Evolutionary conservation across 23 red algal genomes (phyloP).

Genomic region (Gracilaria caudata): DNA sequence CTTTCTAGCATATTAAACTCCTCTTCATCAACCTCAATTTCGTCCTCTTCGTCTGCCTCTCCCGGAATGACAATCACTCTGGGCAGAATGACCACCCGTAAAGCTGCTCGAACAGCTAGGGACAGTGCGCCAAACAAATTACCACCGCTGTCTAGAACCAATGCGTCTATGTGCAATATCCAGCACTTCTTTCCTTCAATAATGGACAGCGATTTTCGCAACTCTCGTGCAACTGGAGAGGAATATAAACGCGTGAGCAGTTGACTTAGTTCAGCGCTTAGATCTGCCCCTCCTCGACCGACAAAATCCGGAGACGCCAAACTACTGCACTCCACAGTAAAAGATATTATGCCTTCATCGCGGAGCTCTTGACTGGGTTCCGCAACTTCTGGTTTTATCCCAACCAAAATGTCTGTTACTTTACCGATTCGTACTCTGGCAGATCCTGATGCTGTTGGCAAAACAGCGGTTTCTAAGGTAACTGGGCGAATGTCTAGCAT

Average conservation of each 20-base stretch:
- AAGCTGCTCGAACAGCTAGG: slow-evolving; percentile 74
- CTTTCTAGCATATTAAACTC: slow-evolving; percentile 27
- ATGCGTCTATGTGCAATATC: slow-evolving; percentile 73
- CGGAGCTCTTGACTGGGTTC: slow-evolving; percentile 30
- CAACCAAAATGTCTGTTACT: slow-evolving; percentile 87
- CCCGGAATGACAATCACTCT: slow-evolving; percentile 65
- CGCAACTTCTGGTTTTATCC: slow-evolving; percentile 69
- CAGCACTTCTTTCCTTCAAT: slow-evolving; percentile 69
- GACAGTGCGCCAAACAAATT: slow-evolving; percentile 65
- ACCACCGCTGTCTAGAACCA: slow-evolving; percentile 77
- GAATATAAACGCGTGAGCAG: slow-evolving; percentile 60
- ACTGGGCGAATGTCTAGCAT: slow-evolving; percentile 68
- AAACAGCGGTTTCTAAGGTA: slow-evolving; percentile 67
- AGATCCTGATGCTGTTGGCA: slow-evolving; percentile 81
- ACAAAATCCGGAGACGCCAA: slow-evolving; percentile 63
- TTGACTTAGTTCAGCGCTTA: slow-evolving; percentile 44
- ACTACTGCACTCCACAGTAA: slow-evolving; percentile 72
- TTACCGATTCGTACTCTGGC: slow-evolving; percentile 68
- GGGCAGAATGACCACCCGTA: slow-evolving; percentile 68
- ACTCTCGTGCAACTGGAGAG: slow-evolving; percentile 24
- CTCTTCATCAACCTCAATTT: slow-evolving; percentile 72
- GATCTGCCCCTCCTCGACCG: slow-evolving; percentile 50
- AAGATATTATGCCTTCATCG: slow-evolving; percentile 58
- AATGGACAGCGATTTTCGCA: slow-evolving; percentile 42
- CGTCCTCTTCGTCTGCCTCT: slow-evolving; percentile 75